These are phyloP conservation scores for Fraxinus quadrangulata DNA, from an alignment of 257 asterid genomes.

Conservation along the genomic window DNA sequence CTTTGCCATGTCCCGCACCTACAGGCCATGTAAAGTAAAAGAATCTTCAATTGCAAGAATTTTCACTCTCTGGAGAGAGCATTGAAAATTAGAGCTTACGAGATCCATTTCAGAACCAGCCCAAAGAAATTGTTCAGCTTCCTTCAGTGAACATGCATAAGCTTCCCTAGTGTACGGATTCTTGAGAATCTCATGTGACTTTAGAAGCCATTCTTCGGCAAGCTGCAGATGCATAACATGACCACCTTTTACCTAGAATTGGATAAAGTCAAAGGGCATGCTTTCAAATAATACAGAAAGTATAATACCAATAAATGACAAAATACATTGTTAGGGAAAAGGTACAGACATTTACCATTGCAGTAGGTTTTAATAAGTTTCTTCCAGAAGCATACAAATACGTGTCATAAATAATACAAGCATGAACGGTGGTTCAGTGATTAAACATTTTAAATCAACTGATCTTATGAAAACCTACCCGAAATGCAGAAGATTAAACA, in stretches of 20 bases:
- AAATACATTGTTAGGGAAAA: slow-evolving; percentile 5
- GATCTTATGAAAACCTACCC: not conserved
- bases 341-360: slow-evolving; percentile 13
- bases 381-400: slow-evolving; percentile 24
- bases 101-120: slow-evolving; percentile 93
- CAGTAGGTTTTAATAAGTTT: slow-evolving; percentile 13
- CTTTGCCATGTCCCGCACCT: slow-evolving; percentile 74
- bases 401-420: slow-evolving; percentile 6
- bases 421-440: slow-evolving; percentile 9
- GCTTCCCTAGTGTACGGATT: slow-evolving; percentile 61
- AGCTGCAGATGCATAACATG: slow-evolving; percentile 58
- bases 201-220: slow-evolving; percentile 83
- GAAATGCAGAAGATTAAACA: not conserved
- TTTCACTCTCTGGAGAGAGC: slow-evolving; percentile 5
- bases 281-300: not conserved
- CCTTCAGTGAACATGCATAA: slow-evolving; percentile 63
- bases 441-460: slow-evolving; percentile 1
- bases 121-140: slow-evolving; percentile 92
- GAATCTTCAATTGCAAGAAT: slow-evolving; percentile 26
- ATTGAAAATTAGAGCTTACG: slow-evolving; percentile 46
- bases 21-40: slow-evolving; percentile 26
- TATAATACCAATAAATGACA: slow-evolving; percentile 13
- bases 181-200: slow-evolving; percentile 58
- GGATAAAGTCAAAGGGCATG: slow-evolving; percentile 20
- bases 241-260: slow-evolving; percentile 70